Evolutionary conservation across 108 stramenopile species (phyloP).

Genomic region (Hondaea fermentalgiana): DNA sequence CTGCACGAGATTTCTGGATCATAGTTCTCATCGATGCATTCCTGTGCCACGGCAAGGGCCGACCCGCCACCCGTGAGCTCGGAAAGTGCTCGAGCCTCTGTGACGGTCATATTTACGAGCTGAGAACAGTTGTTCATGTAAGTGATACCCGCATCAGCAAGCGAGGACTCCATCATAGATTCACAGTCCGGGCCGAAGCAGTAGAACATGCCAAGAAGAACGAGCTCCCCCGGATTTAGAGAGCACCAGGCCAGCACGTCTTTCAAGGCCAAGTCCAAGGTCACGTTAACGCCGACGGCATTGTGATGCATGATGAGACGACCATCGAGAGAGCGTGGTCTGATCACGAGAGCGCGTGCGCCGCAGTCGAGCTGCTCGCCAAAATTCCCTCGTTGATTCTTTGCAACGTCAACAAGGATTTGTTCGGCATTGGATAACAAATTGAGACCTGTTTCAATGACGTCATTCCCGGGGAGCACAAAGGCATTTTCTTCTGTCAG

Average conservation of each 20-base stretch:
- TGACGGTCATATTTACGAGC: not conserved
- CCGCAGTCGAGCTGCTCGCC: not conserved
- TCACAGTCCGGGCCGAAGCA: not conserved
- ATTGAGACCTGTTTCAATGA: not conserved
- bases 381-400: not conserved
- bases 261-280: not conserved
- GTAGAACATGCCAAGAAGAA: not conserved
- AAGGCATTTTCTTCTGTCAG: not conserved
- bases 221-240: not conserved
- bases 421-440: not conserved
- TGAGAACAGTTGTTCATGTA: not conserved
- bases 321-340: not conserved
- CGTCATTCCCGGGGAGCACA: not conserved
- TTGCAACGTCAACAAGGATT: not conserved
- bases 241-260: not conserved
- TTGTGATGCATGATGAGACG: not conserved
- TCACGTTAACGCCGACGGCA: not conserved
- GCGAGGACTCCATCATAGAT: not conserved
- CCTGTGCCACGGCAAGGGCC: not conserved
- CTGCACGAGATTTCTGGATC: not conserved
- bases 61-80: not conserved
- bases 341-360: not conserved
- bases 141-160: not conserved
- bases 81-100: not conserved
- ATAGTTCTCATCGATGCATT: not conserved